Conservation (phyloP, 768 basidiomycete genomes). For the Lactarius hatsudake region DNA sequence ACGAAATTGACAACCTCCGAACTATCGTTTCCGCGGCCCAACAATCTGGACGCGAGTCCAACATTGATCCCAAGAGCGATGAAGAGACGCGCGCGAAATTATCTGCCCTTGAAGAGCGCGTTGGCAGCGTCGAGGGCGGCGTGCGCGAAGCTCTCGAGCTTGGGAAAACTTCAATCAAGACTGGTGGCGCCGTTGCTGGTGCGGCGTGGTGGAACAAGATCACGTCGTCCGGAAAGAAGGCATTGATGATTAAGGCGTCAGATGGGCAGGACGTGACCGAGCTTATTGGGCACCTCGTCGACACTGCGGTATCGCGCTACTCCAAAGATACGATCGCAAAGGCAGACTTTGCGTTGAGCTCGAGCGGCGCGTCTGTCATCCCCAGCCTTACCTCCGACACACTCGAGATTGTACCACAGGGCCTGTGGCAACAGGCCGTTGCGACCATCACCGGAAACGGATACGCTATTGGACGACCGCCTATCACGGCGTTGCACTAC, state of each 20-base stretch:
- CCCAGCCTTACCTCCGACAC: constrained; percentile 83
- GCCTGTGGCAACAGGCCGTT: constrained; percentile 47
- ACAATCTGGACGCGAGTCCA: constrained; percentile 9
- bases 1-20: constrained; percentile 26
- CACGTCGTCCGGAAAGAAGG: constrained; percentile 37
- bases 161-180: constrained; percentile 47
- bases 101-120: constrained; percentile 56
- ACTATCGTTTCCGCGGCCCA: constrained; percentile 36
- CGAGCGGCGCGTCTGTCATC: constrained; percentile 76
- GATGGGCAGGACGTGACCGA: constrained; percentile 73
- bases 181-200: constrained; percentile 35
- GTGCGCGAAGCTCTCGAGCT: constrained; percentile 72
- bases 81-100: constrained; percentile 57
- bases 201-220: constrained; percentile 73
- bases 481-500: constrained; percentile 84
- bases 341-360: constrained; percentile 82
- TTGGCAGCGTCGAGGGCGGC: constrained; percentile 58
- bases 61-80: constrained; percentile 37
- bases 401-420: constrained; percentile 58
- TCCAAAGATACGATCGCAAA: constrained; percentile 79
- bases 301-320: constrained; percentile 63
- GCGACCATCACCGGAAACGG: constrained; percentile 58
- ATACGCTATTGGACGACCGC: constrained; percentile 69
- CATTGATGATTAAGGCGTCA: constrained; percentile 62
- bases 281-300: constrained; percentile 73